Conservation (phyloP, 768 basidiomycete species). For the Mycena filopes region DNA sequence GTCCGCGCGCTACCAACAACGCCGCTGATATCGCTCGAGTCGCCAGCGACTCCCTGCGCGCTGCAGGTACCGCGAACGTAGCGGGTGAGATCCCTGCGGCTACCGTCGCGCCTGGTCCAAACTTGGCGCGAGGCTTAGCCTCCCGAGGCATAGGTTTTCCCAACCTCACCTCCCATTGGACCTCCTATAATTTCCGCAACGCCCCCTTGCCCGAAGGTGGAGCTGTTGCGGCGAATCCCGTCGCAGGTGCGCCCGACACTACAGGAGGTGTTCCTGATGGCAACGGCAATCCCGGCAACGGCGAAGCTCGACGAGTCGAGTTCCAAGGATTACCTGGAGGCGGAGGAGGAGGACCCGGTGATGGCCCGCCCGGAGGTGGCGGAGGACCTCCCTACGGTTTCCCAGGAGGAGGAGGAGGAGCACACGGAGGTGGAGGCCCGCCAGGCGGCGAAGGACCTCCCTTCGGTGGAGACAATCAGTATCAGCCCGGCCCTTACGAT, state of each 20-base stretch:
- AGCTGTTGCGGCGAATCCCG: too few relatives aligned
- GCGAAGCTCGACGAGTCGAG: background rate
- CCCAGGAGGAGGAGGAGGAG: background rate
- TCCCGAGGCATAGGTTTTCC: too few relatives aligned
- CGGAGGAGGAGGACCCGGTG: background rate
- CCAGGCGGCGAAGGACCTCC: conserved; percentile 3
- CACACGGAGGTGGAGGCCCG: conserved; percentile 7
- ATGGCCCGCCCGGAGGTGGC: background rate
- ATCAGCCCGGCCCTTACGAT: too few relatives aligned
- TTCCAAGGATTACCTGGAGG: background rate
- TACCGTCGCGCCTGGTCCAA: too few relatives aligned
- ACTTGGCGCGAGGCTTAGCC: too few relatives aligned
- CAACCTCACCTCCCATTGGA: background rate
- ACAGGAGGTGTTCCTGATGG: too few relatives aligned
- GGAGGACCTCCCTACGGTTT: background rate
- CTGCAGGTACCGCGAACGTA: too few relatives aligned
- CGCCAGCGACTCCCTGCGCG: too few relatives aligned
- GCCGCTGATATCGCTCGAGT: too few relatives aligned
- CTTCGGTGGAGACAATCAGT: background rate
- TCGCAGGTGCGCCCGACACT: too few relatives aligned
- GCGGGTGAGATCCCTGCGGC: too few relatives aligned
- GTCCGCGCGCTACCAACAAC: too few relatives aligned
- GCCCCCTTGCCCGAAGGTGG: background rate
- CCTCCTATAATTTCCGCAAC: conserved; percentile 1
- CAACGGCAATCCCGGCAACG: background rate